Evolutionary conservation across 2,329 filamentous ascomycete genomes (phyloP).

Genomic region (Hortaea werneckii): DNA sequence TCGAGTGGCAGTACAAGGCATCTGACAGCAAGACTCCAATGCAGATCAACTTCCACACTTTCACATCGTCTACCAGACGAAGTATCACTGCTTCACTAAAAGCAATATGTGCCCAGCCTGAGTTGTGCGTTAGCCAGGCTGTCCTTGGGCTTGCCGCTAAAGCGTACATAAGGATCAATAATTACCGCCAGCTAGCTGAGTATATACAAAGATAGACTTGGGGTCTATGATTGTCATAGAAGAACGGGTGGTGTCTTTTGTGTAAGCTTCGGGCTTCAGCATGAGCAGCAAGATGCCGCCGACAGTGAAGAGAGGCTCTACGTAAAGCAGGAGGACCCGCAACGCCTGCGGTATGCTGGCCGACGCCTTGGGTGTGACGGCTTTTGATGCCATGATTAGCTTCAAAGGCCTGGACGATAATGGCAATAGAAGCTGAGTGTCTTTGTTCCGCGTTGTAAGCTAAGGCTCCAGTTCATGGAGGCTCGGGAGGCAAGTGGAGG

Average conservation of each 20-base stretch:
- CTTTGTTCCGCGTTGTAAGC: too few species aligned
- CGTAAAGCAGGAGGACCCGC: slow-evolving; percentile 18
- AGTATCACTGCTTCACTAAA: slow-evolving; percentile 20
- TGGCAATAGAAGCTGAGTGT: too few species aligned
- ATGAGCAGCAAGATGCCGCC: slow-evolving; percentile 15
- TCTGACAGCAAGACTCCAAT: slow-evolving; percentile 19
- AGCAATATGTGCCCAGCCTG: slow-evolving; percentile 17
- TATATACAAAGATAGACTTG: slow-evolving; percentile 19
- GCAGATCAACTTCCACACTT: slow-evolving; percentile 20
- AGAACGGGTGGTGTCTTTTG: slow-evolving; percentile 14
- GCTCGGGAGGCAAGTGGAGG: too few species aligned
- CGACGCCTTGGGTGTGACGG: slow-evolving; percentile 7
- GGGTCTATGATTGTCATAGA: slow-evolving; percentile 12
- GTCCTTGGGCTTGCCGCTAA: too few species aligned
- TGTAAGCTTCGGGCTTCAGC: slow-evolving; percentile 13
- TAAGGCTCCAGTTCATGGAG: too few species aligned
- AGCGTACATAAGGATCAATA: neutral
- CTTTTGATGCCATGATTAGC: too few species aligned
- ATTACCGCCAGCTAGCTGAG: slow-evolving; percentile 17
- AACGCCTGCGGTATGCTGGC: slow-evolving; percentile 13
- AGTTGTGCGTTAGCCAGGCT: neutral
- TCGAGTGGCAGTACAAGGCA: slow-evolving; percentile 16
- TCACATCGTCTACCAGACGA: slow-evolving; percentile 20
- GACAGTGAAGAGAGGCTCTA: slow-evolving; percentile 20
- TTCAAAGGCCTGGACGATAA: too few species aligned